Evolutionary conservation across 2,329 filamentous ascomycete genomes (phyloP).

Genomic region (Aspergillus spinulosporus): DNA sequence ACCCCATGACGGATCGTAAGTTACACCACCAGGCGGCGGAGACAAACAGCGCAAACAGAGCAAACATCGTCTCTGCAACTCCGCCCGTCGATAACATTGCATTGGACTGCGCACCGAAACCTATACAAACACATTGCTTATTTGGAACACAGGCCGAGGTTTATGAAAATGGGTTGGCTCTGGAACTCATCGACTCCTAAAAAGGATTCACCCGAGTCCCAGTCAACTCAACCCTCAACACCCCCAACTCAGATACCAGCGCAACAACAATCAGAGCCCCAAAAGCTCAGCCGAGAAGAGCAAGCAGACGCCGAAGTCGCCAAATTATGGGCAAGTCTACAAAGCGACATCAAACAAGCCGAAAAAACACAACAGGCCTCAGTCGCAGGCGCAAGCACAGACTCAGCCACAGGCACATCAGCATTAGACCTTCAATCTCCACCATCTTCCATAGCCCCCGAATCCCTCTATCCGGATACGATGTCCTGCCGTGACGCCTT

Average conservation of each 20-base stretch:
- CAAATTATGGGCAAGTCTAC: conserved; percentile 53
- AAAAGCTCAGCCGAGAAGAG: conserved; percentile 44
- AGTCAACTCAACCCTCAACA: conserved; percentile 18
- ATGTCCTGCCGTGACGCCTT: conserved; percentile 92
- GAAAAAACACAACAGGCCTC: conserved; percentile 8
- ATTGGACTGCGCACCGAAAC: neutral
- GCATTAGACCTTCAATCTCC: conserved; percentile 17
- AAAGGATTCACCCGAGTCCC: conserved; percentile 26
- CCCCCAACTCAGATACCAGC: conserved; percentile 14
- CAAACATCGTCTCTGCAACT: conserved; percentile 6
- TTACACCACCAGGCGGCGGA: conserved; percentile 12
- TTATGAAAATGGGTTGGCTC: conserved; percentile 49
- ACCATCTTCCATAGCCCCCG: conserved; percentile 53
- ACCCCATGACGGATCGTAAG: neutral
- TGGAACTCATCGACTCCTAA: conserved; percentile 38
- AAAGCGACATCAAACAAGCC: conserved; percentile 33
- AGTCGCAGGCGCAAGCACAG: neutral
- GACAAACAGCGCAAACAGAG: conserved; percentile 5
- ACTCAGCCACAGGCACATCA: conserved; percentile 4
- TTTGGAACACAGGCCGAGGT: neutral
- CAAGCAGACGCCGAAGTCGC: conserved; percentile 57
- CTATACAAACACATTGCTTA: neutral
- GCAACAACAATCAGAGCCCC: conserved; percentile 20
- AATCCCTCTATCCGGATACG: conserved; percentile 71
- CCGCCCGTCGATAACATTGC: neutral